Evolutionary conservation across 768 basidiomycete species (phyloP).

Genomic region (Boletellus ananas): DNA sequence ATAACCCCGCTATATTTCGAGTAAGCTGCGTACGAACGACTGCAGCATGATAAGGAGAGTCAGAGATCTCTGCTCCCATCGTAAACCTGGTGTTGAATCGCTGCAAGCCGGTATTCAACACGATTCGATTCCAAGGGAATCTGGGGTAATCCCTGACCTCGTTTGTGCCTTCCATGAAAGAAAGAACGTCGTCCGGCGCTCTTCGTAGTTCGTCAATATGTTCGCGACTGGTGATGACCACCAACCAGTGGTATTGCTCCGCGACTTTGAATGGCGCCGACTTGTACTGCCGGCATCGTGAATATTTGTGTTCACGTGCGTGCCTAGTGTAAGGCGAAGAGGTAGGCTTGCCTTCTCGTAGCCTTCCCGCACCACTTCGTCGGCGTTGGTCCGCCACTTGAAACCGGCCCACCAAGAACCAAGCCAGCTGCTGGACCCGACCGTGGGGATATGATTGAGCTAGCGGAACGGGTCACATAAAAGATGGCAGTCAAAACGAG

Average conservation of each 20-base stretch:
- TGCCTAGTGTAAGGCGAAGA: neutral
- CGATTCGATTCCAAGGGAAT: neutral
- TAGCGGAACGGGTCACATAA: neutral
- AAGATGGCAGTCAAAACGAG: too few species aligned
- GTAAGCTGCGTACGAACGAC: slow-evolving; percentile 31
- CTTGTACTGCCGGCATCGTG: slow-evolving; percentile 20
- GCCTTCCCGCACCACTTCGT: slow-evolving; percentile 28
- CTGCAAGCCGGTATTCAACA: slow-evolving; percentile 21
- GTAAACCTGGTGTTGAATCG: slow-evolving; percentile 35
- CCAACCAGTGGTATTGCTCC: slow-evolving; percentile 32
- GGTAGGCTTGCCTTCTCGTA: slow-evolving; percentile 26
- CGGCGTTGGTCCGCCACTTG: slow-evolving; percentile 10
- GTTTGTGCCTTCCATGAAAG: slow-evolving; percentile 23
- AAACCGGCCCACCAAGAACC: slow-evolving; percentile 25
- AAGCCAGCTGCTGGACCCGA: slow-evolving; percentile 23
- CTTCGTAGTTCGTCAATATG: slow-evolving; percentile 39
- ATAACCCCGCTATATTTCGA: slow-evolving; percentile 36
- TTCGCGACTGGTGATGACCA: slow-evolving; percentile 32
- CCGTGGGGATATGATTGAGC: slow-evolving; percentile 29
- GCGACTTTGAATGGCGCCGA: slow-evolving; percentile 28
- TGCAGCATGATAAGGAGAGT: slow-evolving; percentile 29
- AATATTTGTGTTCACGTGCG: neutral
- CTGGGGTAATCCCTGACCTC: neutral
- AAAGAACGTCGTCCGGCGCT: slow-evolving; percentile 38
- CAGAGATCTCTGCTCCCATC: slow-evolving; percentile 29